phyloP scores from a whole-genome alignment of 768 basidiomycete genomes.

The Symmetrospora coprosmae region DNA sequence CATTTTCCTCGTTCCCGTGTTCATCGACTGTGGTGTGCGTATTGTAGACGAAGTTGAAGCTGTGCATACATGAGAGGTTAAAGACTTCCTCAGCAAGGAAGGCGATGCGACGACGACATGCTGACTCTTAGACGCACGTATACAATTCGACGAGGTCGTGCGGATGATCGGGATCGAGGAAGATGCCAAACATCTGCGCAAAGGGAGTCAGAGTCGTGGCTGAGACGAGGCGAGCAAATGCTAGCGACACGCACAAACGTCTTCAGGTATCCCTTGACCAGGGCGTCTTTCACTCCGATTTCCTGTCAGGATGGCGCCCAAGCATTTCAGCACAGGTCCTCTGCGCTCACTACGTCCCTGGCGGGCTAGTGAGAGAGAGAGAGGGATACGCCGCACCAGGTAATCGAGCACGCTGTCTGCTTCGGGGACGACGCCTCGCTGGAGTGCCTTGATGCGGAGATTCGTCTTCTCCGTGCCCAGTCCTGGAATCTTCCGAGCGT shows the following conservation, averaged over 20 bases:
- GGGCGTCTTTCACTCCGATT: constrained; percentile 68
- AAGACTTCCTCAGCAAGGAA: background rate
- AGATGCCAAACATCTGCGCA: constrained; percentile 20
- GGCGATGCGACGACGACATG: no score
- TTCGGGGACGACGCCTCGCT: constrained; percentile 63
- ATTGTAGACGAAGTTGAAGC: constrained; percentile 30
- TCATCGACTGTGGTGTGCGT: constrained; percentile 1
- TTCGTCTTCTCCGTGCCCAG: constrained; percentile 33
- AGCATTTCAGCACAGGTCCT: no score
- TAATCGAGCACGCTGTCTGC: constrained; percentile 70
- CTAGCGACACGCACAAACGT: constrained; percentile 49
- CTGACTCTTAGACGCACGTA: constrained; percentile 20
- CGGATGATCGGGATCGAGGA: constrained; percentile 58
- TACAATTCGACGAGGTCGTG: constrained; percentile 48
- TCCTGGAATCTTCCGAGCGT: constrained; percentile 5
- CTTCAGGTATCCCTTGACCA: constrained; percentile 67
- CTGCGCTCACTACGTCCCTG: no score
- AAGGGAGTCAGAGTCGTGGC: background rate
- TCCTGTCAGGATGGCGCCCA: constrained; percentile 54
- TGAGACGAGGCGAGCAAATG: constrained; percentile 2
- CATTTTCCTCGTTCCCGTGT: constrained; percentile 19
- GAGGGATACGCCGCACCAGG: constrained; percentile 44
- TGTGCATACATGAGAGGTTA: background rate
- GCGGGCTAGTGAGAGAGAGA: background rate
- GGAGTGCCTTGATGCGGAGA: constrained; percentile 59